These are phyloP conservation scores for Ceratonia siliqua DNA, from an alignment of 306 rosid species.

Conservation along the genomic window DNA sequence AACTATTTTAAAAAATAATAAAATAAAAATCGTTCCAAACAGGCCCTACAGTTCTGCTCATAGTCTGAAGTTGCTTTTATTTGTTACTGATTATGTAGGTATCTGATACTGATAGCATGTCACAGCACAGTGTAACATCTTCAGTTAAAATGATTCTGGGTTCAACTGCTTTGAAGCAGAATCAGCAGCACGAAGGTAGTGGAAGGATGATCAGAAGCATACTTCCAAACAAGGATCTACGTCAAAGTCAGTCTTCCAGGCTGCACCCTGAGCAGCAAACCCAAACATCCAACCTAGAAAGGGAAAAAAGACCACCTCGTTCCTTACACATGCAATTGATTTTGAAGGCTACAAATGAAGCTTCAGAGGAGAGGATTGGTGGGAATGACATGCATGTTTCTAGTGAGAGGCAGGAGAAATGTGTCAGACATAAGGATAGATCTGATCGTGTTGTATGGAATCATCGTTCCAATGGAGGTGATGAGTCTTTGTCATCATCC, in stretches of 20 bases:
- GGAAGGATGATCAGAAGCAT: slow-evolving; percentile 65
- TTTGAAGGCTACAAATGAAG: slow-evolving; percentile 57
- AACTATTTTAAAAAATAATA: no score
- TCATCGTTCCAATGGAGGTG: slow-evolving; percentile 52
- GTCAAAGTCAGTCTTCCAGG: slow-evolving; percentile 56
- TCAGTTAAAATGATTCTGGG: slow-evolving; percentile 39
- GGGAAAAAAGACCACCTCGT: slow-evolving; percentile 53
- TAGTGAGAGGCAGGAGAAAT: slow-evolving; percentile 57
- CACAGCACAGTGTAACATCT: slow-evolving; percentile 43
- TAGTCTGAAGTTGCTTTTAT: slow-evolving; percentile 23
- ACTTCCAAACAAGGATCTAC: slow-evolving; percentile 59
- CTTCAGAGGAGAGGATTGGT: slow-evolving; percentile 47
- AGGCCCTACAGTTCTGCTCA: slow-evolving; percentile 12
- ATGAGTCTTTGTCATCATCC: slow-evolving; percentile 43
- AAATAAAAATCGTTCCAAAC: no score
- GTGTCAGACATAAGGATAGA: slow-evolving; percentile 55
- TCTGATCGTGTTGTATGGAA: slow-evolving; percentile 66
- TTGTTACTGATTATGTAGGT: slow-evolving; percentile 40
- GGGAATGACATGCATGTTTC: slow-evolving; percentile 49
- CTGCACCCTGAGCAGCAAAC: slow-evolving; percentile 46
- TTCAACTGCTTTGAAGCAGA: slow-evolving; percentile 50
- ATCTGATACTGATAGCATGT: slow-evolving; percentile 37
- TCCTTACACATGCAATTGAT: slow-evolving; percentile 53
- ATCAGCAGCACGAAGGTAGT: slow-evolving; percentile 51
- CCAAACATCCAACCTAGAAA: slow-evolving; percentile 50